A percentile compares a stretch with the other conserved stretches of the same genome.
Conservation (phyloP, 345 rosid species). For the Sonneratia alba region DNA sequence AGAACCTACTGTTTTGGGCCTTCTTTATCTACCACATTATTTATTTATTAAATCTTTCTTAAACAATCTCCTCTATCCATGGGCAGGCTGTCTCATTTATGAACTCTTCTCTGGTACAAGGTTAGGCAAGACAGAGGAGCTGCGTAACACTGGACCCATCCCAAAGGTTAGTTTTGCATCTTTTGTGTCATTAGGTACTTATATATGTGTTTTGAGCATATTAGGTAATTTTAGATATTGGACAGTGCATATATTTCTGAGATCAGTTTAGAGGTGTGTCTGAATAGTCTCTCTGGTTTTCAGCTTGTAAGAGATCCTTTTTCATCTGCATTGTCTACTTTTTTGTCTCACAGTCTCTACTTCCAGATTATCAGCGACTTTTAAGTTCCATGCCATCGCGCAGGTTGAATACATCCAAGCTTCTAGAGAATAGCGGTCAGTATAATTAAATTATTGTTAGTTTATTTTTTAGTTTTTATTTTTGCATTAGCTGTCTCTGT, state of each 20-base stretch:
- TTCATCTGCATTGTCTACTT: constrained; percentile 30
- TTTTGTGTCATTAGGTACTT: not conserved
- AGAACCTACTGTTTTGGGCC: not conserved
- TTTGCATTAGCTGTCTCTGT: not conserved
- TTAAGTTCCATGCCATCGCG: constrained; percentile 97
- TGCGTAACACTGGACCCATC: constrained; percentile 81
- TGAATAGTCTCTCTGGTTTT: constrained; percentile 3
- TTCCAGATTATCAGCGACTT: constrained; percentile 99
- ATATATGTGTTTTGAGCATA: not conserved
- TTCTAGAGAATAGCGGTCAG: constrained; percentile 90
- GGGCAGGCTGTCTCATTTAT: constrained; percentile 80
- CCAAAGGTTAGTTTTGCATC: constrained; percentile 57
- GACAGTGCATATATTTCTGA: not conserved
- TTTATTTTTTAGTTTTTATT: not conserved
- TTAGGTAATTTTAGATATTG: not conserved
- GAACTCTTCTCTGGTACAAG: constrained; percentile 82
- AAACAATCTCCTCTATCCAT: constrained; percentile 7
- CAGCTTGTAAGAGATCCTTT: constrained; percentile 19
- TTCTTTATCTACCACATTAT: not conserved
- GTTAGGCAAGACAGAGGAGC: constrained; percentile 87
- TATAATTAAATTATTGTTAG: not conserved
- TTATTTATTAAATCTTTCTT: not conserved
- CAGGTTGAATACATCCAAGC: constrained; percentile 91
- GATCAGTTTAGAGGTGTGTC: not conserved
- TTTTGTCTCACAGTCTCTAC: constrained; percentile 82